These are phyloP conservation scores for Dendrothele bispora DNA, from an alignment of 768 basidiomycete genomes.

Conservation along the genomic window DNA sequence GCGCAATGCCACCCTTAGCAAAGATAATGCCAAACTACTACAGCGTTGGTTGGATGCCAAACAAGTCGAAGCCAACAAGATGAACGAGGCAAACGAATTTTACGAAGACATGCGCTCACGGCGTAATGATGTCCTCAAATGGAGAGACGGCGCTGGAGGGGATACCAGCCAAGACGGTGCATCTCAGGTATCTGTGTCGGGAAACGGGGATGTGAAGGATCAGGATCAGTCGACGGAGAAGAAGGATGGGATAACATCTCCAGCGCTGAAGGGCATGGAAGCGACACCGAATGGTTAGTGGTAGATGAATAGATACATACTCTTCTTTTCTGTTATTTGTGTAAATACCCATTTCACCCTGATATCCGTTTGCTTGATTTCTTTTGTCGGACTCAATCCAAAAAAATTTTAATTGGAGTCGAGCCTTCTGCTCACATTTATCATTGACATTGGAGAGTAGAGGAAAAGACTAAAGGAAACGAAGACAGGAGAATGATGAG, in stretches of 20 bases:
- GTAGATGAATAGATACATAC: slow-evolving; percentile 42
- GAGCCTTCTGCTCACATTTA: slow-evolving; percentile 29
- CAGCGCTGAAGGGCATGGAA: slow-evolving; percentile 66
- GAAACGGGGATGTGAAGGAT: slow-evolving; percentile 67
- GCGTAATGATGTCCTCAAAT: slow-evolving; percentile 60
- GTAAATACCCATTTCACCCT: slow-evolving; percentile 8
- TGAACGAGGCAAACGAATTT: slow-evolving; percentile 92
- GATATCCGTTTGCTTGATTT: too few species aligned
- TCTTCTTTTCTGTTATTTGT: slow-evolving; percentile 3
- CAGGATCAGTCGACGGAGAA: slow-evolving; percentile 43
- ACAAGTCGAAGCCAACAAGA: slow-evolving; percentile 87
- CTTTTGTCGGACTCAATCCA: too few species aligned
- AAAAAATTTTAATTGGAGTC: too few species aligned
- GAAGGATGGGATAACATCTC: slow-evolving; percentile 79
- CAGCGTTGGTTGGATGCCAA: slow-evolving; percentile 98
- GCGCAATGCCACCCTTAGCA: slow-evolving; percentile 80
- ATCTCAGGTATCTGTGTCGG: slow-evolving; percentile 54
- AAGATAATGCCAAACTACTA: slow-evolving; percentile 92
- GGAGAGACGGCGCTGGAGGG: slow-evolving; percentile 43
- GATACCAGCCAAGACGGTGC: slow-evolving; percentile 25
- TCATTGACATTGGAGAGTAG: background rate
- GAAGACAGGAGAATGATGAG: slow-evolving; percentile 7
- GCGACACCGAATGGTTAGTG: slow-evolving; percentile 92
- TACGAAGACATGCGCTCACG: slow-evolving; percentile 85
- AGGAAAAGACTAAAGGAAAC: slow-evolving; percentile 17